phyloP scores from a whole-genome alignment of 257 asterid species.

The Solanum lignicaule region DNA sequence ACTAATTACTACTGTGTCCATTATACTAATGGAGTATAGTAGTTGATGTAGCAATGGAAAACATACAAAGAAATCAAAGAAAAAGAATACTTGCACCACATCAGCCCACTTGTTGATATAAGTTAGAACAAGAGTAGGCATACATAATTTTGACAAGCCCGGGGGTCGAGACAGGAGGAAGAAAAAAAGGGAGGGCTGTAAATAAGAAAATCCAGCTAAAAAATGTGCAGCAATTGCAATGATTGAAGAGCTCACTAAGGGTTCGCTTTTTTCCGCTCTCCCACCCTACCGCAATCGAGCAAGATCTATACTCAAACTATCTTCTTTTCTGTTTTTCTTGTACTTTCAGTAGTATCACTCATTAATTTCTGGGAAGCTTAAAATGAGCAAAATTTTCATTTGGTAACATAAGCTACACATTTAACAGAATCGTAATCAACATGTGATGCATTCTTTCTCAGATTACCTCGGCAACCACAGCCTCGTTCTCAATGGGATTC shows the following conservation, averaged over 20 bases:
- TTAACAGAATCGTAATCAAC: background rate
- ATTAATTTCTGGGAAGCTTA: background rate
- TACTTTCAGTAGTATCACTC: background rate
- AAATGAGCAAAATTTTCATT: background rate
- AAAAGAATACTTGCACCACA: background rate
- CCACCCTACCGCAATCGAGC: background rate
- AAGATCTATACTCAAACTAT: background rate
- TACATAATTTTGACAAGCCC: background rate
- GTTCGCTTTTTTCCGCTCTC: background rate
- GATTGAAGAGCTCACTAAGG: background rate
- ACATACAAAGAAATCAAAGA: background rate
- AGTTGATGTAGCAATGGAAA: background rate
- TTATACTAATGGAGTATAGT: background rate
- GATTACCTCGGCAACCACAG: conserved; percentile 91
- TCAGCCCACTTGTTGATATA: background rate
- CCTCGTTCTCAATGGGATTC: conserved; percentile 97
- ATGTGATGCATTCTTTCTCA: background rate
- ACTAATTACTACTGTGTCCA: background rate
- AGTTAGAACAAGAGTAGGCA: background rate
- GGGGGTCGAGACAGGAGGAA: background rate
- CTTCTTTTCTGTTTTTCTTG: background rate
- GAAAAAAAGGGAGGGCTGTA: background rate
- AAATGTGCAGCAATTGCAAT: background rate
- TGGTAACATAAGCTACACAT: background rate
- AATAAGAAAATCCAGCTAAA: background rate